Conservation (phyloP, 2,329 filamentous ascomycete genomes). For the Claviceps quebecensis region DNA sequence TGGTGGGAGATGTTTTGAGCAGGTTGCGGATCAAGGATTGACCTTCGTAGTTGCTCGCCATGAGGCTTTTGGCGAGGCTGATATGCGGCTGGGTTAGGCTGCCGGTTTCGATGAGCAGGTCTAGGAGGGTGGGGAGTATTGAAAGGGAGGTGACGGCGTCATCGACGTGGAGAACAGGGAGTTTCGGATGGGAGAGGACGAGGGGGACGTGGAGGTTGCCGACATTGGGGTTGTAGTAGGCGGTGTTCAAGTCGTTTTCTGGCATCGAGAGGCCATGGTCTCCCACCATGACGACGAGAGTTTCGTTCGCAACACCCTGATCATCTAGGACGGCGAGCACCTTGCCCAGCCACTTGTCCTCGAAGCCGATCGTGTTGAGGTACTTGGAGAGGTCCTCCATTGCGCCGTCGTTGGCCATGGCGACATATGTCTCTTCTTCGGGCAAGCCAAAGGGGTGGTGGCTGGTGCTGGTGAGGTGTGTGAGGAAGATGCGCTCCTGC, state of each 20-base stretch:
- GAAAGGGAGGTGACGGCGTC: conserved; percentile 19
- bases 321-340: conserved; percentile 18
- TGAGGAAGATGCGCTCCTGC: conserved; percentile 19
- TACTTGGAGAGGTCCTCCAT: conserved; percentile 20
- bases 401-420: conserved; percentile 11
- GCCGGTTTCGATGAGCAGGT: conserved; percentile 19
- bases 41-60: conserved; percentile 19
- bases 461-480: conserved; percentile 22
- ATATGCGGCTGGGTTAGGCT: conserved; percentile 16
- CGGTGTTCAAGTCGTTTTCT: conserved; percentile 16
- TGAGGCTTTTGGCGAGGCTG: conserved; percentile 14
- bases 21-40: conserved; percentile 20
- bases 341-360: conserved; percentile 19
- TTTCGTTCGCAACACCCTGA: conserved; percentile 19
- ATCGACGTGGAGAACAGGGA: conserved; percentile 18
- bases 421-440: conserved; percentile 13
- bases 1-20: conserved; percentile 7
- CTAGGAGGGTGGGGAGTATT: conserved; percentile 21
- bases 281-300: conserved; percentile 18
- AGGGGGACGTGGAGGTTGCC: conserved; percentile 20
- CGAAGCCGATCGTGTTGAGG: conserved; percentile 19
- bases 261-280: conserved; percentile 21
- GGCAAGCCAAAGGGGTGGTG: conserved; percentile 21
- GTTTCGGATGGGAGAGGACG: conserved; percentile 18
- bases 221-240: conserved; percentile 20